Evolutionary conservation across 306 rosid species (phyloP), one percentile per base, ranked within the genome.

Genomic region (Prunus mira): DNA sequence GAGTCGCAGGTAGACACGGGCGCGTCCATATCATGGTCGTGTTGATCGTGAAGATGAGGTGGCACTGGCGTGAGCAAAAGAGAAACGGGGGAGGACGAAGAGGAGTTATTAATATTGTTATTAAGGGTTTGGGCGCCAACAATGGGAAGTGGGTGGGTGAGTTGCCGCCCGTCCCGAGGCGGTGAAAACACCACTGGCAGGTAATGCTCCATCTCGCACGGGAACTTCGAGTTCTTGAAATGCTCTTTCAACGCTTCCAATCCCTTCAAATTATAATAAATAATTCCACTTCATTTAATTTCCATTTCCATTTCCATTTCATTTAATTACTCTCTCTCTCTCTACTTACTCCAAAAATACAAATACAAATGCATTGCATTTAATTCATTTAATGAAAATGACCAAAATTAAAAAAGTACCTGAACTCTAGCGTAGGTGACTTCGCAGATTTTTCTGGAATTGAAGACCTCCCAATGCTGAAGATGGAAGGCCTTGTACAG

Each of bases 151-250:
- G 98, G 97, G 69, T 86, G 89, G 80, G 98, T 86, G 81, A 85
- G 72, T 15, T 78, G 86, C 90, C 63, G 82, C 63, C 98, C 98
- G 71, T 93, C 95, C 61, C 98, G 90, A n/a, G 98, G 87, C 5
- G 96, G 98, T 2, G 87, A 79, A 81, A 93, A 91, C 56, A 87
- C 89, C 65, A 89, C 96, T 38, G 98, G 98, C 81, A 91, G 54
- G 71, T 89, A 91, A 78, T 93, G 88, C 73, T 91, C 98, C 87
- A 81, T 84, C 76, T 93, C 98, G 79, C 93, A 87, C 75, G 98
- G 98, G 88, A 93, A 93, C 88, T 91, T 93, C 20, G 98, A 93
- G 87, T 93, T 93, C 96, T 89, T 91, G 86, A 93, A 93, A 69
- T 93, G 98, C 83, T 93, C 98, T 72, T 91, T 93, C 88, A 93